These are phyloP conservation scores for Cephalotrichum gorgonifer DNA, from an alignment of 2,329 filamentous ascomycete species.

Conservation along the genomic window DNA sequence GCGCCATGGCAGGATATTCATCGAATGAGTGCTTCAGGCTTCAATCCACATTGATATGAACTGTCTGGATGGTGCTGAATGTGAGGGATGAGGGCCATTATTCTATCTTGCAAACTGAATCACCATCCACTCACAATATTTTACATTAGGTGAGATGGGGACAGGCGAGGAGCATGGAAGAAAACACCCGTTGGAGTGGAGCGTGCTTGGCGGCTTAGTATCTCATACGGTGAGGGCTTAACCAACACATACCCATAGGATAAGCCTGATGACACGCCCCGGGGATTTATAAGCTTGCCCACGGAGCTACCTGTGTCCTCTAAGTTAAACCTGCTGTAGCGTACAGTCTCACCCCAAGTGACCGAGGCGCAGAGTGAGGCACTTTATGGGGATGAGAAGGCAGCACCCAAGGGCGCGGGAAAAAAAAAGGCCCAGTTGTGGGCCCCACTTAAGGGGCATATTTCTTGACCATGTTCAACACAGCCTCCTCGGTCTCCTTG, in stretches of 20 bases:
- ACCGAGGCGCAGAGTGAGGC: background rate
- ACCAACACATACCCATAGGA: background rate
- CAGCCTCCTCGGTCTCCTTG: conserved; percentile 29
- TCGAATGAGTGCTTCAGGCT: too few relatives aligned
- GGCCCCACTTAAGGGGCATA: conserved; percentile 13
- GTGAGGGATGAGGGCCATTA: too few relatives aligned
- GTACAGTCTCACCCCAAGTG: background rate
- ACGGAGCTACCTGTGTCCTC: background rate
- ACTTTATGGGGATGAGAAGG: background rate
- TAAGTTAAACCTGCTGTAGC: background rate
- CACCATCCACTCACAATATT: too few relatives aligned
- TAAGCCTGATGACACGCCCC: background rate
- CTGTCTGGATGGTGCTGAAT: too few relatives aligned
- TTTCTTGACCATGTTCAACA: conserved; percentile 30
- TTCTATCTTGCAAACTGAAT: too few relatives aligned
- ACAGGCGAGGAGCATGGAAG: too few relatives aligned
- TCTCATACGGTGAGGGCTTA: background rate
- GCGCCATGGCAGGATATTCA: too few relatives aligned
- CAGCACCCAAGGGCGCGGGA: background rate
- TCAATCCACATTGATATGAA: too few relatives aligned
- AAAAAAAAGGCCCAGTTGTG: background rate
- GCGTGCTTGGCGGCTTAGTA: background rate
- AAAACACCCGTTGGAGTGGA: background rate
- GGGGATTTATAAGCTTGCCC: background rate
- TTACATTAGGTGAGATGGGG: too few relatives aligned